Conservation (phyloP, 306 rosid genomes). For the Corylus heterophylla region DNA sequence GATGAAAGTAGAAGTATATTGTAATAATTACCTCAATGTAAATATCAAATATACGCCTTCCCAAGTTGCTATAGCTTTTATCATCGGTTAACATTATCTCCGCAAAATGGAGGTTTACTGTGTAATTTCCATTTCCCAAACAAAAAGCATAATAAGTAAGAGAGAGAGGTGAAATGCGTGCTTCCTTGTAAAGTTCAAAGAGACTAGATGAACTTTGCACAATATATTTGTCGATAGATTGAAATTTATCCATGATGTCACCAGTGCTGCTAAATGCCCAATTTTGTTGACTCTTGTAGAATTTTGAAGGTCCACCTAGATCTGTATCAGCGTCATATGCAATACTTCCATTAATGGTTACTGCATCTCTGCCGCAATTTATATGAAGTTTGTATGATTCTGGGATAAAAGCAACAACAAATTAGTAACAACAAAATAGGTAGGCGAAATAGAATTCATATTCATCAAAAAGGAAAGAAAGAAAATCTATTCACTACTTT, state of each 20-base stretch:
- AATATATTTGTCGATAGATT: not conserved
- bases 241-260: constrained; percentile 10
- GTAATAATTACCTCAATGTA: no score
- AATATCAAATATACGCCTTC: no score
- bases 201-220: constrained; percentile 19
- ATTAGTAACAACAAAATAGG: no score
- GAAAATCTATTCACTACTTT: no score
- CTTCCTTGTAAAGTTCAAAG: constrained; percentile 33
- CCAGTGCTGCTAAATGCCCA: constrained; percentile 51
- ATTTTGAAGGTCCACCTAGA: constrained; percentile 16
- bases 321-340: constrained; percentile 25
- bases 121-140: no score
- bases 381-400: constrained; percentile 31
- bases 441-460: no score
- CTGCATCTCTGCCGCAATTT: constrained; percentile 43
- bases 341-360: not conserved
- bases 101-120: no score
- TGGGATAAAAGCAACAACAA: not conserved
- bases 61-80: no score
- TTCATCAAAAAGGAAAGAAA: no score
- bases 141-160: no score
- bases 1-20: not conserved
- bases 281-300: constrained; percentile 1
- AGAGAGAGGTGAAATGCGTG: not conserved
- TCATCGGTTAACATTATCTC: no score